These are phyloP conservation scores for Xylariomycetidae sp. DNA, from an alignment of 2,329 filamentous ascomycete species.

Conservation along the genomic window DNA sequence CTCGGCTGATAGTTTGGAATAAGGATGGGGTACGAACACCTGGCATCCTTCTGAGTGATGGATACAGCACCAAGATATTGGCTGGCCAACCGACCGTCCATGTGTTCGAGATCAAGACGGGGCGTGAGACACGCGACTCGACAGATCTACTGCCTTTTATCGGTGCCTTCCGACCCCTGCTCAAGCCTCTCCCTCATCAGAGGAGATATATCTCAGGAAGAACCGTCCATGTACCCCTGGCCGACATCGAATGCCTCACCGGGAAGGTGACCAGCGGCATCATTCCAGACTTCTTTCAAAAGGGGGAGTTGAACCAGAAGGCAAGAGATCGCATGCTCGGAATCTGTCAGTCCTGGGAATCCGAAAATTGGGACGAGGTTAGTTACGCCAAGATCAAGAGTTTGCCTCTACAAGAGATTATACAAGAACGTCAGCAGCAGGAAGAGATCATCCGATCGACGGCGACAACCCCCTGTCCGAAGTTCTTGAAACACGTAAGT, in stretches of 20 bases:
- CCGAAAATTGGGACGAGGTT: conserved; percentile 75
- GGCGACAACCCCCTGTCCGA: conserved; percentile 63
- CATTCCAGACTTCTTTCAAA: conserved; percentile 53
- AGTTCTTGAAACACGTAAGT: conserved; percentile 84
- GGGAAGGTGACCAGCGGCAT: conserved; percentile 58
- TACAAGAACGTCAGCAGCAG: conserved; percentile 65
- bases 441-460: conserved; percentile 59
- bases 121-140: conserved; percentile 65
- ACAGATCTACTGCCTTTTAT: conserved; percentile 87
- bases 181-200: conserved; percentile 62
- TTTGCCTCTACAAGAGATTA: conserved; percentile 72
- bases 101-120: conserved; percentile 70
- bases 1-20: conserved; percentile 78
- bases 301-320: conserved; percentile 41
- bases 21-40: conserved; percentile 78
- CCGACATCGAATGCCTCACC: conserved; percentile 81
- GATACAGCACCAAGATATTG: conserved; percentile 56
- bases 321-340: conserved; percentile 66
- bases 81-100: conserved; percentile 63
- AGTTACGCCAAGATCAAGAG: conserved; percentile 80
- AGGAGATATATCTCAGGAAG: conserved; percentile 66
- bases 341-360: conserved; percentile 70
- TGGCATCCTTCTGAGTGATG: conserved; percentile 75
- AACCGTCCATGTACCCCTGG: conserved; percentile 64
- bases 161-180: conserved; percentile 61